These are phyloP conservation scores for Russula sp. DNA, from an alignment of 768 basidiomycete genomes.

Conservation along the genomic window DNA sequence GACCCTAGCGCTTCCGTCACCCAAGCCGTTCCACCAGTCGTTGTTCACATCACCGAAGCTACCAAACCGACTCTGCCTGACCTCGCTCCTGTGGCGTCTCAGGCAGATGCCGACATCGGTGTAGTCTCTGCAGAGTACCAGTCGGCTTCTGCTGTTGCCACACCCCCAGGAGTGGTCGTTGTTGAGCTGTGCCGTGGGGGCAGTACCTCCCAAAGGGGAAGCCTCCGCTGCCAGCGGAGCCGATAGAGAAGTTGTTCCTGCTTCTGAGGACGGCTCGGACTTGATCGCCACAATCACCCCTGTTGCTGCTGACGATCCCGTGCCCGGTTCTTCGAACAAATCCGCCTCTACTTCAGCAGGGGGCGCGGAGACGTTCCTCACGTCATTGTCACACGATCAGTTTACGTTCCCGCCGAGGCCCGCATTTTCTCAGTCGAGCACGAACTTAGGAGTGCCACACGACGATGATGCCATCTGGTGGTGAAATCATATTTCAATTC, in stretches of 20 bases:
- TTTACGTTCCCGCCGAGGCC: slow-evolving; percentile 22
- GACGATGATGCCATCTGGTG: slow-evolving; percentile 18
- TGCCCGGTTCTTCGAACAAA: neutral
- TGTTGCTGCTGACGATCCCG: neutral
- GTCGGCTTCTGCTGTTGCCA: neutral
- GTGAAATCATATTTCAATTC: no score
- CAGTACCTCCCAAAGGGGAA: neutral
- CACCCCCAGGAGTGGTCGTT: neutral
- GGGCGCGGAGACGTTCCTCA: slow-evolving; percentile 13
- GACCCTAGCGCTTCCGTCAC: neutral
- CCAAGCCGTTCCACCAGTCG: neutral
- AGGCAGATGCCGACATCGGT: slow-evolving; percentile 8
- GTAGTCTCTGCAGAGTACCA: slow-evolving; percentile 3
- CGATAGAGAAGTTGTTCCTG: neutral
- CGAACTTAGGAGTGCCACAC: neutral
- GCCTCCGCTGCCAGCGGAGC: neutral
- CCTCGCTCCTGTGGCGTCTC: neutral
- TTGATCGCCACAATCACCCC: neutral
- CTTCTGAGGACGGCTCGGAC: neutral
- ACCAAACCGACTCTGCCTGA: neutral
- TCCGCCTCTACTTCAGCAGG: neutral
- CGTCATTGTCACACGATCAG: no score
- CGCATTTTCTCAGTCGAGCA: neutral
- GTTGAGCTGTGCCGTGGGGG: neutral
- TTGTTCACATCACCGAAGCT: neutral